These are phyloP conservation scores for Claviceps sp. DNA, from an alignment of 2,329 filamentous ascomycete species.

Conservation along the genomic window DNA sequence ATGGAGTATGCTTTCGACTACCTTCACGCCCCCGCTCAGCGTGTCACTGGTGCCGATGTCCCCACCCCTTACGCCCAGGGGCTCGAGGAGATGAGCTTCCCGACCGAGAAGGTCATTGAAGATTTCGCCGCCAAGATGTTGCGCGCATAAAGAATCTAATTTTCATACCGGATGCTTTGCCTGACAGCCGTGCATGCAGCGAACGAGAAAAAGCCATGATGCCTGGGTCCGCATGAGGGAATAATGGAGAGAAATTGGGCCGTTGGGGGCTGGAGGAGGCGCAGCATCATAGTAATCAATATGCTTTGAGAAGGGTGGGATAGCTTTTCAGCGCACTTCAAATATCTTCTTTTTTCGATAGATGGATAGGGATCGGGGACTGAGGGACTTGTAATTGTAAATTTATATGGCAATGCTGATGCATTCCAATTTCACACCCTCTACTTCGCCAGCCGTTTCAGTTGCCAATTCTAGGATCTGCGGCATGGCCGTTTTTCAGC, in stretches of 20 bases:
- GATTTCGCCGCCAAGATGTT: conserved; percentile 83
- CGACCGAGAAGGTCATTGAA: conserved; percentile 76
- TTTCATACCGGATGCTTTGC: not conserved
- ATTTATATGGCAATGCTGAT: conserved; percentile 25
- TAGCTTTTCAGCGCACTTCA: conserved; percentile 4
- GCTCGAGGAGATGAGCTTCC: conserved; percentile 93
- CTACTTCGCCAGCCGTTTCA: conserved; percentile 12
- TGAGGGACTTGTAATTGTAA: conserved; percentile 30
- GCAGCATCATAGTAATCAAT: conserved; percentile 5
- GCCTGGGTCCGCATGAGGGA: not conserved
- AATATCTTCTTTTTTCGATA: conserved; percentile 19
- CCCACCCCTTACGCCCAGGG: conserved; percentile 90
- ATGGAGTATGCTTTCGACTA: conserved; percentile 99
- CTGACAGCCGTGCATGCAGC: not conserved
- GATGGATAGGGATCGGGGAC: conserved; percentile 20
- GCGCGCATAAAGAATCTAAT: conserved; percentile 43
- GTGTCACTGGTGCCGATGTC: conserved; percentile 92
- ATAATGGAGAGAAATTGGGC: not conserved
- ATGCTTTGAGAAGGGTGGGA: conserved; percentile 9
- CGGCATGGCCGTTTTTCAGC: too few species aligned
- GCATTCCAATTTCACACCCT: conserved; percentile 18
- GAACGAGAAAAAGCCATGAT: not conserved
- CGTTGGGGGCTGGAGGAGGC: conserved; percentile 3
- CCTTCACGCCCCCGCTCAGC: conserved; percentile 82
- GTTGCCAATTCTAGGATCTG: not conserved